Evolutionary conservation across 169 alveolate species (phyloP).

Genomic region (Babesia gibsoni): DNA sequence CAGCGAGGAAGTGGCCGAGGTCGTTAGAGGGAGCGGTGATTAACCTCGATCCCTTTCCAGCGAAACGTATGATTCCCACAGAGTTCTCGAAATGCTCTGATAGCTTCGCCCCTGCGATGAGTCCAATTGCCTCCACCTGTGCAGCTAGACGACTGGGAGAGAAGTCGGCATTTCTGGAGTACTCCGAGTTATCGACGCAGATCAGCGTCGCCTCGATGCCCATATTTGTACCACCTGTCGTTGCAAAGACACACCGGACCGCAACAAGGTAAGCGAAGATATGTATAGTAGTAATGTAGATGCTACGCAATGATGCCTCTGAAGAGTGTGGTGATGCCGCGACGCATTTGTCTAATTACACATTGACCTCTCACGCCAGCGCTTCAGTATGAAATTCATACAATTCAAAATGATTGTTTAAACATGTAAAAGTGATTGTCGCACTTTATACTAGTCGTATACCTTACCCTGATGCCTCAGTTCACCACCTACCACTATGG

Average conservation of each 20-base stretch:
- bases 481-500: too few relatives aligned
- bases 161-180: slow-evolving; percentile 93
- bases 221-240: slow-evolving; percentile 71
- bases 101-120: slow-evolving; percentile 64
- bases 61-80: slow-evolving; percentile 93
- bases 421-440: too few relatives aligned
- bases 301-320: too few relatives aligned
- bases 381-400: too few relatives aligned
- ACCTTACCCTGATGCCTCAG: too few relatives aligned
- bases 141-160: slow-evolving; percentile 88
- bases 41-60: slow-evolving; percentile 90
- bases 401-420: too few relatives aligned
- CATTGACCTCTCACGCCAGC: too few relatives aligned
- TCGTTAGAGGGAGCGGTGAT: slow-evolving; percentile 91
- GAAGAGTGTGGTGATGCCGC: too few relatives aligned
- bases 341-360: too few relatives aligned
- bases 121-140: slow-evolving; percentile 82
- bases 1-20: slow-evolving; percentile 82
- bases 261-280: too few relatives aligned
- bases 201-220: slow-evolving; percentile 93
- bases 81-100: slow-evolving; percentile 88
- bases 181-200: slow-evolving; percentile 96
- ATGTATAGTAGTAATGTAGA: too few relatives aligned
- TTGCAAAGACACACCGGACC: neutral
- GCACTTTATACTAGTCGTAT: too few relatives aligned